Evolutionary conservation across 2,329 filamentous ascomycete genomes (phyloP), one percentile per base, ranked within the genome.

Genomic region (Graphiopsis chlorocephala): DNA sequence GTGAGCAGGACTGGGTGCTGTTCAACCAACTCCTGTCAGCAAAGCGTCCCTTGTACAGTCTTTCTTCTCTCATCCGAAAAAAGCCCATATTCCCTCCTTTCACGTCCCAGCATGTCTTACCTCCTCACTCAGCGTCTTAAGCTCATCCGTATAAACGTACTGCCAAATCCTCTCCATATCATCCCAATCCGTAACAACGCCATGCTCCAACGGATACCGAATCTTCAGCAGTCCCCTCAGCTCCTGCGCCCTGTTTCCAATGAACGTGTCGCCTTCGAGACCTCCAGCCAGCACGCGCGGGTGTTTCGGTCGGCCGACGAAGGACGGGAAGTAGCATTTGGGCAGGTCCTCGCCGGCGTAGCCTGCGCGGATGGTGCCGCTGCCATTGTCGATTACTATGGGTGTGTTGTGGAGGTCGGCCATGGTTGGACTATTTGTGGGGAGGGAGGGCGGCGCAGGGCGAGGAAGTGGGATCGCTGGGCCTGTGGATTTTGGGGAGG

Each of bases 81-180:
- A 1, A 1, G 6, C 35, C 35, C 35, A 33, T 20, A 6, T 2
- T 48, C 47, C n/a, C 20, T 11, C 4, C 4, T 25, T 3, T 17
- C n/a, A 38, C 38, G 2, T 12, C 17, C 31, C 12, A 28, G 14
- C 1, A 26, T 10, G 25, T 28, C 72, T 69, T 78, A 93, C 91
- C 85, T 99, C 95, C 85, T 99, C 95, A 79, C 93, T 97, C 76
- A 97, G 84, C 58, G 94, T 97, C 83, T 97, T 98, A 73, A 99
- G 79, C 69, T 96, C 95, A 75, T 97, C 94, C 65, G 91, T 91
- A 78, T 98, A 99, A 61, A 99, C 93, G 75, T 96, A 95, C 74
- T 96, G 91, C 95, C 95, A 99, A 80, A 99, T 99, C 81, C 92
- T 89, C 83, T 99, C 95, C 95, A 99, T 99, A 76, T 99, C 95